Evolutionary conservation across 768 basidiomycete species (phyloP).

Genomic region (Termitomyces sp.): DNA sequence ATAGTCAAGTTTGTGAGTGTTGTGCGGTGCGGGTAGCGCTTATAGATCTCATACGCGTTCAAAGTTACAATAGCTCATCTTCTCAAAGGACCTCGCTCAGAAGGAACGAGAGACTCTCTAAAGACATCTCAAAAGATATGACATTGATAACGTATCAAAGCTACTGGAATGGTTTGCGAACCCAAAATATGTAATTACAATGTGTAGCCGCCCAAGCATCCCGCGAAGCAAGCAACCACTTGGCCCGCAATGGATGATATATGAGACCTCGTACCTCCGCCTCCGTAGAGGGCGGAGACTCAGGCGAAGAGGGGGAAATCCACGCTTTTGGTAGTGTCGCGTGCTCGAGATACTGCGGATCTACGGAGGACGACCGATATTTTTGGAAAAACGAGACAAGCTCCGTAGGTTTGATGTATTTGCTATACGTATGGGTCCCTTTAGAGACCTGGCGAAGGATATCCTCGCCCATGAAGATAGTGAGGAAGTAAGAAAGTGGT

Average conservation of each 20-base stretch:
- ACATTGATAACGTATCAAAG: neutral
- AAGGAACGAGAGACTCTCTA: neutral
- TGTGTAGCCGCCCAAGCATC: constrained; percentile 46
- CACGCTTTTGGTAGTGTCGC: constrained; percentile 34
- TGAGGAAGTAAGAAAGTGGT: constrained; percentile 42
- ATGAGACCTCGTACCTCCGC: constrained; percentile 78
- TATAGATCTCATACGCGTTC: neutral
- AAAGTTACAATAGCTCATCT: neutral
- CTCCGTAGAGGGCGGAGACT: constrained; percentile 52
- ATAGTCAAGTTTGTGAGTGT: constrained; percentile 2
- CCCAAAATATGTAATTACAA: constrained; percentile 87
- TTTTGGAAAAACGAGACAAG: constrained; percentile 76
- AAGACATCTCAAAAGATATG: neutral
- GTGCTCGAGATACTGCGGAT: constrained; percentile 6
- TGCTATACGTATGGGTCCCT: constrained; percentile 90
- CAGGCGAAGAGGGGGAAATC: constrained; percentile 46
- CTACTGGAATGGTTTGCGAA: constrained; percentile 50
- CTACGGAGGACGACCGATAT: constrained; percentile 30
- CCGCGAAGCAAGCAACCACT: constrained; percentile 66
- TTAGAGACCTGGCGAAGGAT: constrained; percentile 71
- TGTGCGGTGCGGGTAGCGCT: neutral
- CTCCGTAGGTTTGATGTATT: constrained; percentile 85
- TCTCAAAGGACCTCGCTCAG: too few species aligned
- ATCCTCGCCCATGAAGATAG: constrained; percentile 70
- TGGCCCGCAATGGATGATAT: constrained; percentile 64